Percentiles rank a stretch among this genome's conserved stretches.
Evolutionary conservation across 1,284 basidiomycete species (phyloP).

Genomic region (Malassezia nana): DNA sequence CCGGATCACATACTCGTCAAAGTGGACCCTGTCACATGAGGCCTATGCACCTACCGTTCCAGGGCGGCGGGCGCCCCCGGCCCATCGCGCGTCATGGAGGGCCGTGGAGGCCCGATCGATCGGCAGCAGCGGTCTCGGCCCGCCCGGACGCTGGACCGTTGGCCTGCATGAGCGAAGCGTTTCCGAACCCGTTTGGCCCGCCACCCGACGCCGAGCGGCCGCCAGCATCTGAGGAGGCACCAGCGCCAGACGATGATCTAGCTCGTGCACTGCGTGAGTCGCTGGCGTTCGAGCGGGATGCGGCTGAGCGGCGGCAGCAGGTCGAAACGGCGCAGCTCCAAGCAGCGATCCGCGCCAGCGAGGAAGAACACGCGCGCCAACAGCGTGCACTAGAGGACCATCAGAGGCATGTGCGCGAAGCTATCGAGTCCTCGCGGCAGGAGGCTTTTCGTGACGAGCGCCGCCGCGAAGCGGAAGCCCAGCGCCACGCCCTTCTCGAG

Average conservation of each 20-base stretch:
- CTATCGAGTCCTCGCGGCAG: constrained; percentile 8
- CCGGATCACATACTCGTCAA: constrained; percentile 44
- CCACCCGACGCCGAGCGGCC: background rate
- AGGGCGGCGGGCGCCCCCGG: background rate
- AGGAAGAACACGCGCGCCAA: constrained; percentile 4
- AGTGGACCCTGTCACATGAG: constrained; percentile 29
- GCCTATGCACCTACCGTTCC: background rate
- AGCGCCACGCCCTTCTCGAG: constrained; percentile 14
- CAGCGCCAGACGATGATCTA: constrained; percentile 36
- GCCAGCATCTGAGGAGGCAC: constrained; percentile 20
- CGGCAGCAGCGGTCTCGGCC: background rate
- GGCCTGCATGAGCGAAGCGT: constrained; percentile 12
- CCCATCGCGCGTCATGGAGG: background rate
- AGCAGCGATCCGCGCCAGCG: constrained; percentile 10
- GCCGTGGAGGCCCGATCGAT: constrained; percentile 1
- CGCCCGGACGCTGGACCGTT: background rate
- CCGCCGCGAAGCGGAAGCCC: constrained; percentile 15
- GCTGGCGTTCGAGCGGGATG: constrained; percentile 45
- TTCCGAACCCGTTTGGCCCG: constrained; percentile 16
- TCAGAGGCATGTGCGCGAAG: background rate
- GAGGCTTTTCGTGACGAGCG: constrained; percentile 11
- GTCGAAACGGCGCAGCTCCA: constrained; percentile 16
- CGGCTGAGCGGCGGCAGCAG: constrained; percentile 34
- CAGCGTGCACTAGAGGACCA: constrained; percentile 6
- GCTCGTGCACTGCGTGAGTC: constrained; percentile 44